Conservation (phyloP, 2,329 filamentous ascomycete genomes). For the Meredithiella fracta region DNA sequence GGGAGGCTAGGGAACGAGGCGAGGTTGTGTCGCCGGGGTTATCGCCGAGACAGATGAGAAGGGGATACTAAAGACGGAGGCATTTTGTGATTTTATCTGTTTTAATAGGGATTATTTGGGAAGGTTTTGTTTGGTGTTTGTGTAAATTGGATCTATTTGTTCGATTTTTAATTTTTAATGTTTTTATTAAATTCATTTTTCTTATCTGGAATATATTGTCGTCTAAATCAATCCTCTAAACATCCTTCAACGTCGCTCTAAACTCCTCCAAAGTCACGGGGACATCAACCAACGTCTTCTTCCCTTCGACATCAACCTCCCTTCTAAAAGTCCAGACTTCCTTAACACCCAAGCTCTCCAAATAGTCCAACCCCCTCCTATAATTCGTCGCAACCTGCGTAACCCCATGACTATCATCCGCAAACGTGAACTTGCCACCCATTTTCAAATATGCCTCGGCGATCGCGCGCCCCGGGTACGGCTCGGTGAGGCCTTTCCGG, state of each 20-base stretch:
- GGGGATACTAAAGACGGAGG: not conserved
- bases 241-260: constrained; percentile 18
- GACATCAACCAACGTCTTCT: constrained; percentile 26
- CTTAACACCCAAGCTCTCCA: constrained; percentile 47
- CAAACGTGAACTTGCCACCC: constrained; percentile 73
- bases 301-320: constrained; percentile 19
- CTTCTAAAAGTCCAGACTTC: constrained; percentile 43
- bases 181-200: not conserved
- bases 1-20: constrained; percentile 1
- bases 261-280: constrained; percentile 28
- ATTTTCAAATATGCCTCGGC: constrained; percentile 57
- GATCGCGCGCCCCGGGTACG: constrained; percentile 68
- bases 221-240: too few relatives aligned
- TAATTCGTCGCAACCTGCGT: constrained; percentile 83
- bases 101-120: not conserved
- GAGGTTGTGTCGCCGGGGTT: not conserved
- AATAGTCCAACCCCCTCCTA: constrained; percentile 48
- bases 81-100: not conserved
- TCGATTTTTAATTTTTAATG: not conserved
- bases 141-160: not conserved
- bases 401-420: constrained; percentile 85
- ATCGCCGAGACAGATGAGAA: not conserved
- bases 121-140: not conserved
- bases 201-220: too few relatives aligned
- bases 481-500: constrained; percentile 78